Percentiles rank a stretch among this genome's conserved stretches.
Conservation (phyloP, 805 yeast species). For the Hanseniaspora pseudoguilliermondii region DNA sequence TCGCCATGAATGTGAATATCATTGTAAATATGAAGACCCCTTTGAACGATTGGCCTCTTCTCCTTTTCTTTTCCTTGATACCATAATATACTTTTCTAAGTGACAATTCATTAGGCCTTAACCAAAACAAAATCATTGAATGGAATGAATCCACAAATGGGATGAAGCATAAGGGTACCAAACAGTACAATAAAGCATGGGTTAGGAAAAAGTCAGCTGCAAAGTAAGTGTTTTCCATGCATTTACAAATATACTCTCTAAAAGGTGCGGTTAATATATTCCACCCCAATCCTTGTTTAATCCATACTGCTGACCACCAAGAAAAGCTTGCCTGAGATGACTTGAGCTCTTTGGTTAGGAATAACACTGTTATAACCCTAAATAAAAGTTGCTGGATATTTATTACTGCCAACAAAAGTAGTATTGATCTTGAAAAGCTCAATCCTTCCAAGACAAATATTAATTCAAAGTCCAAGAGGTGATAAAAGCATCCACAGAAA, state of each 20-base stretch:
- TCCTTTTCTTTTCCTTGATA: conserved; percentile 28
- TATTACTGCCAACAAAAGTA: conserved; percentile 48
- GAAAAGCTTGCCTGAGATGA: conserved; percentile 50
- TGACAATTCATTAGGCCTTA: conserved; percentile 39
- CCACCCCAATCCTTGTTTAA: conserved; percentile 50
- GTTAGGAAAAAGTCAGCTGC: conserved; percentile 51
- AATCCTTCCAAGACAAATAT: conserved; percentile 59
- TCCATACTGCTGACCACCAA: conserved; percentile 75
- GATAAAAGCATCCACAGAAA: conserved; percentile 37
- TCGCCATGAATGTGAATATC: conserved; percentile 30
- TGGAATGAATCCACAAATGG: conserved; percentile 60
- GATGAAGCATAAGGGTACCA: conserved; percentile 47
- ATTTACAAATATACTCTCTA: conserved; percentile 51
- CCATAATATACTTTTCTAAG: conserved; percentile 29
- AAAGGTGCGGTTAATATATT: conserved; percentile 47
- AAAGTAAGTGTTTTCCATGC: conserved; percentile 54
- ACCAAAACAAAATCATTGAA: conserved; percentile 55
- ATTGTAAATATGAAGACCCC: conserved; percentile 37
- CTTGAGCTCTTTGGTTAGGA: conserved; percentile 51
- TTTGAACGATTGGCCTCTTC: conserved; percentile 32
- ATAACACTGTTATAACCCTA: conserved; percentile 35
- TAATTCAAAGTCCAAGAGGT: conserved; percentile 45
- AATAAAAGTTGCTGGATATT: conserved; percentile 47
- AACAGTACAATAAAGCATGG: conserved; percentile 44
- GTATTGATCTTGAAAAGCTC: conserved; percentile 44